These are phyloP conservation scores for Cadophora malorum DNA, from an alignment of 2,329 filamentous ascomycete species.

Conservation along the genomic window DNA sequence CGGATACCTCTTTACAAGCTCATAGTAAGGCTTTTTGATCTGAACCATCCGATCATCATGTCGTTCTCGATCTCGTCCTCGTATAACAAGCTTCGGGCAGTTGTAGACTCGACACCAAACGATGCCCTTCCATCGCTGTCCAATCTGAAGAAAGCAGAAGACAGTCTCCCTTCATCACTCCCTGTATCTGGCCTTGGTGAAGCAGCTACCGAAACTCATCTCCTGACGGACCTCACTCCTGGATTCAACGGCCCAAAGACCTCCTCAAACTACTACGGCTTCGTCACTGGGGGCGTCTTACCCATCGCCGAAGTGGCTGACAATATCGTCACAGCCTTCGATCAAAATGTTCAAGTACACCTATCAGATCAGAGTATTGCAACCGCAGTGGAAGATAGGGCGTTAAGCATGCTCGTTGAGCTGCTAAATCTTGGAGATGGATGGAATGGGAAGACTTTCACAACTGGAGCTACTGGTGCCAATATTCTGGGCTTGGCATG, in stretches of 20 bases:
- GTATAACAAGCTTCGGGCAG: constrained; percentile 35
- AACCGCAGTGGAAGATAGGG: constrained; percentile 77
- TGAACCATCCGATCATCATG: constrained; percentile 25
- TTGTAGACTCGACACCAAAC: constrained; percentile 34
- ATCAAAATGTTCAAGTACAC: constrained; percentile 87
- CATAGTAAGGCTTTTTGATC: neutral
- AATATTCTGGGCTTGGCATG: constrained; percentile 71
- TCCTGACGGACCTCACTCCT: constrained; percentile 53
- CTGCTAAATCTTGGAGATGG: constrained; percentile 65
- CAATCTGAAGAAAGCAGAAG: constrained; percentile 33
- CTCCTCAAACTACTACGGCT: constrained; percentile 73
- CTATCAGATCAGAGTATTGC: constrained; percentile 76
- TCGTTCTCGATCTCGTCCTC: constrained; percentile 39
- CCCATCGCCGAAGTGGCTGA: constrained; percentile 84
- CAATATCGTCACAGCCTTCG: constrained; percentile 78
- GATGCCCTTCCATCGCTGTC: constrained; percentile 39
- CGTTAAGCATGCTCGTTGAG: constrained; percentile 72
- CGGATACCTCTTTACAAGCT: neutral
- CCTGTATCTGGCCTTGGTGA: constrained; percentile 52
- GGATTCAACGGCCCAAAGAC: constrained; percentile 45
- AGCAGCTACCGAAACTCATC: constrained; percentile 50
- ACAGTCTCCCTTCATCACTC: constrained; percentile 47
- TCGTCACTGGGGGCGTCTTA: constrained; percentile 83
- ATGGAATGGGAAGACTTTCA: constrained; percentile 80
- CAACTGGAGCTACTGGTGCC: constrained; percentile 73